Conservation (phyloP, 2,329 filamentous ascomycete genomes). For the Purpureocillium lavendulum region DNA sequence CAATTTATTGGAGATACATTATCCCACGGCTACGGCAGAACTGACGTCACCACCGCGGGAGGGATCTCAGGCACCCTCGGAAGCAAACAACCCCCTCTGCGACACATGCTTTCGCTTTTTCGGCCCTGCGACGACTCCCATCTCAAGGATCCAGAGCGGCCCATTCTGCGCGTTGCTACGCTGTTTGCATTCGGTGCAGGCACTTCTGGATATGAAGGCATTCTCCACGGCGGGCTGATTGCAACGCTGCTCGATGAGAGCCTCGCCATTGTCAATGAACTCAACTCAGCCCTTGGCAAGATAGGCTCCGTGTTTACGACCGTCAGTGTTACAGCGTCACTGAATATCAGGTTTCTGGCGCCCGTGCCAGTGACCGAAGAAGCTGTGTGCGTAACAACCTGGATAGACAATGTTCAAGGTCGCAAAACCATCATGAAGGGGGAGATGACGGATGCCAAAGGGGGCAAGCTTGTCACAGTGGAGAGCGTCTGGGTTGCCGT, state of each 20-base stretch:
- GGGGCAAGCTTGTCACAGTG: neutral
- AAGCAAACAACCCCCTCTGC: neutral
- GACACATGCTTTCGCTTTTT: conserved; percentile 1
- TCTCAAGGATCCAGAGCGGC: neutral
- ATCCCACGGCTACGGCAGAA: no score
- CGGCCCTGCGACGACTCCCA: neutral
- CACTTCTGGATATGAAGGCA: neutral
- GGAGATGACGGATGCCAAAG: neutral
- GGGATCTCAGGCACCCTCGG: neutral
- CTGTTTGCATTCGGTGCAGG: neutral
- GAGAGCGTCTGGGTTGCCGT: neutral
- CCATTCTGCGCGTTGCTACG: conserved; percentile 1
- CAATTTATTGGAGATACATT: conserved; percentile 1
- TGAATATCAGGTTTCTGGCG: neutral
- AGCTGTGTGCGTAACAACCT: neutral
- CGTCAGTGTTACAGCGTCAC: neutral
- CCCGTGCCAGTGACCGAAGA: neutral
- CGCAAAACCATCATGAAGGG: neutral
- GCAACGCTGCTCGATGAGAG: conserved; percentile 1
- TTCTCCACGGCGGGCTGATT: conserved; percentile 1
- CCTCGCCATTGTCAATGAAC: neutral
- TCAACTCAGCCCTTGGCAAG: neutral
- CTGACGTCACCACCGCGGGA: no score
- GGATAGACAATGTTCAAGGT: neutral
- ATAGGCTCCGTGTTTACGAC: neutral